These are phyloP conservation scores for Trypanosoma lewisi DNA, from an alignment of 208 protist species.

Conservation along the genomic window DNA sequence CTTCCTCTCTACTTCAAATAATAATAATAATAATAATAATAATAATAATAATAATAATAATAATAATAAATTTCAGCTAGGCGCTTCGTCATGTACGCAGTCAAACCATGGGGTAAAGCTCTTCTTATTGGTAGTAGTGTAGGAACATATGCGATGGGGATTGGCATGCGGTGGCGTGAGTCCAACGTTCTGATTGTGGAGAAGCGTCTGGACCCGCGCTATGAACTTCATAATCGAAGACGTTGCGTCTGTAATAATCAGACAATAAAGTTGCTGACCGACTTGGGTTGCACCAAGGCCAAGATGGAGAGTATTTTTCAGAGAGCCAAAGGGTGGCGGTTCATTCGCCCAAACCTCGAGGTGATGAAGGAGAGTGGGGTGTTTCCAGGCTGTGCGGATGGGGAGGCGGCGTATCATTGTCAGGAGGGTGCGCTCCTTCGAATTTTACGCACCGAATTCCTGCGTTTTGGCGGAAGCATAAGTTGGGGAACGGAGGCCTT, in stretches of 20 bases:
- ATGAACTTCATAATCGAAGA: slow-evolving; percentile 36
- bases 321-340: slow-evolving; percentile 60
- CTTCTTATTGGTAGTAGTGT: slow-evolving; percentile 63
- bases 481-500: slow-evolving; percentile 60
- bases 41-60: background rate
- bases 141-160: slow-evolving; percentile 72
- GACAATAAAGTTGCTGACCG: slow-evolving; percentile 63
- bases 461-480: slow-evolving; percentile 69
- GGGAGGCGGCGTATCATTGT: slow-evolving; percentile 69
- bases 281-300: slow-evolving; percentile 61
- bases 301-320: slow-evolving; percentile 48
- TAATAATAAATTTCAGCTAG: slow-evolving; percentile 4
- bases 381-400: slow-evolving; percentile 71
- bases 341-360: slow-evolving; percentile 42
- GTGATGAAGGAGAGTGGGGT: slow-evolving; percentile 41
- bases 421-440: slow-evolving; percentile 58
- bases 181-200: slow-evolving; percentile 72
- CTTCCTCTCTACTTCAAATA: background rate
- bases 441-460: slow-evolving; percentile 64
- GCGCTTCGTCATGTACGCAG: slow-evolving; percentile 58
- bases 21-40: background rate
- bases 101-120: slow-evolving; percentile 87
- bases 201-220: slow-evolving; percentile 38
- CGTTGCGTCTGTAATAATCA: slow-evolving; percentile 72
- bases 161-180: slow-evolving; percentile 87